Evolutionary conservation across 345 rosid species (phyloP).

Genomic region (Passiflora organensis): DNA sequence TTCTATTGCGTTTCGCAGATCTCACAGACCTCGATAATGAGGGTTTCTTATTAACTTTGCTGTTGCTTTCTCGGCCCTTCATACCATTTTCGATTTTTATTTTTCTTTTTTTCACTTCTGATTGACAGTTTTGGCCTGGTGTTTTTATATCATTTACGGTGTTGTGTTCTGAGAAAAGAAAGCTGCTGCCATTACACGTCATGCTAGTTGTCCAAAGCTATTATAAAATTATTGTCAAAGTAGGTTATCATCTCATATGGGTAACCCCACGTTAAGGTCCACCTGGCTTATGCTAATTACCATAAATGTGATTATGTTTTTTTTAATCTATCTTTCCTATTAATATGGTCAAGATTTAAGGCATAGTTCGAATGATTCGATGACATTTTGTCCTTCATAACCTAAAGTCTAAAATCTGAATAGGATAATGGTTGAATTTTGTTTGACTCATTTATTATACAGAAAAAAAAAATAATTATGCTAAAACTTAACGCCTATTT

Average conservation of each 20-base stretch:
- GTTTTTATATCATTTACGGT: conserved; percentile 15
- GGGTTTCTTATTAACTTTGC: conserved; percentile 41
- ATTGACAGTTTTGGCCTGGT: conserved; percentile 33
- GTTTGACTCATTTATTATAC: neutral
- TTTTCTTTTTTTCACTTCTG: neutral
- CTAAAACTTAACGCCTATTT: neutral
- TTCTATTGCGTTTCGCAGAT: conserved; percentile 38
- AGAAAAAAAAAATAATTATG: neutral
- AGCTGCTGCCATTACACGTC: conserved; percentile 54
- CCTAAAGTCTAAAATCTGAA: neutral
- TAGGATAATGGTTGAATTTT: neutral
- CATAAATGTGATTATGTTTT: neutral
- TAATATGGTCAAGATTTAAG: neutral
- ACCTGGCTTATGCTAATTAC: neutral
- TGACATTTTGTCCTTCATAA: neutral
- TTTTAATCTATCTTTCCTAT: neutral
- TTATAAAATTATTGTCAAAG: neutral
- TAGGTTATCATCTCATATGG: neutral
- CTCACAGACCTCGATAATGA: conserved; percentile 66
- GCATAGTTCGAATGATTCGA: neutral
- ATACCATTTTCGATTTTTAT: conserved; percentile 39
- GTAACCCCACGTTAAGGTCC: neutral
- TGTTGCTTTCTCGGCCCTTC: conserved; percentile 57
- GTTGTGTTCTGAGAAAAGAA: conserved; percentile 15
- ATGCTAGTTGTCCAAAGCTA: conserved; percentile 29